Conservation (phyloP, 139 green algal species). For the Ettlia oleoabundans region DNA sequence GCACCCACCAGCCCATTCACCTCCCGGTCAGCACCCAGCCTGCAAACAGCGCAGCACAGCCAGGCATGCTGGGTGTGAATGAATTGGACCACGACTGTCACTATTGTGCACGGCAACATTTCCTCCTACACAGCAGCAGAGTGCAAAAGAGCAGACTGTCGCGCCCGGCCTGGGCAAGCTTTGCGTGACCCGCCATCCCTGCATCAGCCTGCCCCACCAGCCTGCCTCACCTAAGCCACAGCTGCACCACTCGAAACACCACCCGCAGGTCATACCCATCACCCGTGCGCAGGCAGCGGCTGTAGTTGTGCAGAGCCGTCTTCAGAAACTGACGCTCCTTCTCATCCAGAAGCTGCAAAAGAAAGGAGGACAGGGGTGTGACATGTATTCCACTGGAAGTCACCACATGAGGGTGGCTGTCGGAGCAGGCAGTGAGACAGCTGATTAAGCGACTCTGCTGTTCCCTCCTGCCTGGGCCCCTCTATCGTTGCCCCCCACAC, state of each 20-base stretch:
- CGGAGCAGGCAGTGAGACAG: too few relatives aligned
- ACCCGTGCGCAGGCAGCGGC: constrained; percentile 60
- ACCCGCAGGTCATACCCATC: constrained; percentile 68
- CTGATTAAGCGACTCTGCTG: neutral
- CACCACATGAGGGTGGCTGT: too few relatives aligned
- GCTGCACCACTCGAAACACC: constrained; percentile 74
- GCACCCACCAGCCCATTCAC: constrained; percentile 51
- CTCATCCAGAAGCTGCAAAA: constrained; percentile 41
- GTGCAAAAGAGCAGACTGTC: too few relatives aligned
- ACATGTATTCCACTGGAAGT: neutral
- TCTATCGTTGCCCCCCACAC: too few relatives aligned
- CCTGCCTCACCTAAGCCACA: constrained; percentile 71
- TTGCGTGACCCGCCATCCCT: neutral
- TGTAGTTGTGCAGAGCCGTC: constrained; percentile 70
- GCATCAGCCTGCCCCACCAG: neutral
- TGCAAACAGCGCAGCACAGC: neutral
- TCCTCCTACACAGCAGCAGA: too few relatives aligned
- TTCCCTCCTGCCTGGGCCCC: too few relatives aligned
- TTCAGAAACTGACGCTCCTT: constrained; percentile 55
- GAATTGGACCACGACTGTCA: too few relatives aligned
- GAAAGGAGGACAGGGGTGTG: neutral
- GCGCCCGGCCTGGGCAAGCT: too few relatives aligned
- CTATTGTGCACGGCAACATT: too few relatives aligned
- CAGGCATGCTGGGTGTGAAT: neutral
- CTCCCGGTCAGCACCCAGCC: constrained; percentile 23